Conservation (phyloP, 139 green algal genomes). For the Tetratostichococcus sp. region DNA sequence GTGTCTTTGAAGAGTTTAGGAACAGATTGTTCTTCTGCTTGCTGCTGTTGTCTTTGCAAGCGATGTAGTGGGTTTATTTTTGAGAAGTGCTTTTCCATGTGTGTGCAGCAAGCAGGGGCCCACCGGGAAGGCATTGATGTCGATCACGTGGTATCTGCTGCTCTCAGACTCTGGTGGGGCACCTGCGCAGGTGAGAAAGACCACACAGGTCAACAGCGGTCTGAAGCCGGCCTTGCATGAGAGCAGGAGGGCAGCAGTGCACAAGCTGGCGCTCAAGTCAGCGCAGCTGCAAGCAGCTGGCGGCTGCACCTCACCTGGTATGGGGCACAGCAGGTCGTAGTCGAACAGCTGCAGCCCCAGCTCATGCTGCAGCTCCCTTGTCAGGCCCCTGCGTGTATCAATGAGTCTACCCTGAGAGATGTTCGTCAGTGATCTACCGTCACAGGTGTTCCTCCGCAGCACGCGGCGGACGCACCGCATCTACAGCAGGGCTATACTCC, state of each 20-base stretch:
- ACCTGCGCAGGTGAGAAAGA: not conserved
- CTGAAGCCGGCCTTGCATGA: not conserved
- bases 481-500: too few species aligned
- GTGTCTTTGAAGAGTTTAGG: too few species aligned
- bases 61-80: too few species aligned
- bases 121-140: conserved; percentile 57
- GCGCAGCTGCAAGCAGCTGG: too few species aligned
- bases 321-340: conserved; percentile 80
- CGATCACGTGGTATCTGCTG: conserved; percentile 37
- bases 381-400: conserved; percentile 34
- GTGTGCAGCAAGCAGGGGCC: not conserved
- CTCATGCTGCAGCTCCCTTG: conserved; percentile 39
- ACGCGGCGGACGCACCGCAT: too few species aligned
- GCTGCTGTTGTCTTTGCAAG: too few species aligned
- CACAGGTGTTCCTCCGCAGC: too few species aligned
- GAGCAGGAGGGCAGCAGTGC: too few species aligned
- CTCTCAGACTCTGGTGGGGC: not conserved
- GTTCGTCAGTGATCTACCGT: not conserved
- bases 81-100: too few species aligned
- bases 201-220: not conserved
- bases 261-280: too few species aligned
- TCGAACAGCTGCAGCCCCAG: conserved; percentile 81
- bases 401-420: not conserved
- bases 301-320: too few species aligned
- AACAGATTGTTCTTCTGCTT: too few species aligned